phyloP scores from a whole-genome alignment of 495 filamentous ascomycete genomes.

The Aspergillus wentii region DNA sequence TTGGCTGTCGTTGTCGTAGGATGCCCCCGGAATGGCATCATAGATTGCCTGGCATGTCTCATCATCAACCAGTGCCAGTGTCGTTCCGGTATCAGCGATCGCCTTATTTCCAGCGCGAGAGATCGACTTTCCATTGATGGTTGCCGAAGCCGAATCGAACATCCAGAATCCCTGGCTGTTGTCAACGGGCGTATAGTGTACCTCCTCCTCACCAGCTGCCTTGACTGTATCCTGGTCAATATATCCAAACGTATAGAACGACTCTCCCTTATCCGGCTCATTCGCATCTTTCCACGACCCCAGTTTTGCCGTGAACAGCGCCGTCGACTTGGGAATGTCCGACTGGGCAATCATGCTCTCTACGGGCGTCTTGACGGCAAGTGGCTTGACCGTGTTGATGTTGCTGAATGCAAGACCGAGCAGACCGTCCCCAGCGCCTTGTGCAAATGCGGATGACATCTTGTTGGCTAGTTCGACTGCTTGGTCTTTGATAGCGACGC shows the following conservation, averaged over 20 bases:
- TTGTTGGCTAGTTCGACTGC: conserved; percentile 63
- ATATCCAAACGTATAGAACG: conserved; percentile 78
- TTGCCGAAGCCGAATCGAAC: conserved; percentile 56
- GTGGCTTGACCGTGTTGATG: conserved; percentile 69
- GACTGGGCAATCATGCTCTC: conserved; percentile 70
- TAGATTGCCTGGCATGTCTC: conserved; percentile 63
- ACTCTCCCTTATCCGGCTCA: too few species aligned
- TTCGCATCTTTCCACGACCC: conserved; percentile 57
- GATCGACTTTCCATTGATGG: conserved; percentile 57
- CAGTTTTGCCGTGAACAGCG: conserved; percentile 73
- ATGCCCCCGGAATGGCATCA: conserved; percentile 60
- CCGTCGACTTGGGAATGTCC: conserved; percentile 55
- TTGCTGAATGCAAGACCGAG: conserved; percentile 65
- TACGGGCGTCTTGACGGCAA: conserved; percentile 62
- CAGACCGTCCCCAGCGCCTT: conserved; percentile 63
- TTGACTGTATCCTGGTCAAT: conserved; percentile 63
- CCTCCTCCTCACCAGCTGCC: conserved; percentile 46
- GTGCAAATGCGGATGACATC: conserved; percentile 57
- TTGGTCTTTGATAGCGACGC: conserved; percentile 63
- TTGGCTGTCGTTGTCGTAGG: conserved; percentile 58
- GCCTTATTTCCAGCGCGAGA: conserved; percentile 61
- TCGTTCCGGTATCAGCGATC: conserved; percentile 77
- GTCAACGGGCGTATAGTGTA: conserved; percentile 63
- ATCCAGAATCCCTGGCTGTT: conserved; percentile 70
- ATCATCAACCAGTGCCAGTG: conserved; percentile 67